A percentile compares a stretch with the other conserved stretches of the same genome.
phyloP scores from a whole-genome alignment of 2,329 filamentous ascomycete species.

The Fusarium globosum region DNA sequence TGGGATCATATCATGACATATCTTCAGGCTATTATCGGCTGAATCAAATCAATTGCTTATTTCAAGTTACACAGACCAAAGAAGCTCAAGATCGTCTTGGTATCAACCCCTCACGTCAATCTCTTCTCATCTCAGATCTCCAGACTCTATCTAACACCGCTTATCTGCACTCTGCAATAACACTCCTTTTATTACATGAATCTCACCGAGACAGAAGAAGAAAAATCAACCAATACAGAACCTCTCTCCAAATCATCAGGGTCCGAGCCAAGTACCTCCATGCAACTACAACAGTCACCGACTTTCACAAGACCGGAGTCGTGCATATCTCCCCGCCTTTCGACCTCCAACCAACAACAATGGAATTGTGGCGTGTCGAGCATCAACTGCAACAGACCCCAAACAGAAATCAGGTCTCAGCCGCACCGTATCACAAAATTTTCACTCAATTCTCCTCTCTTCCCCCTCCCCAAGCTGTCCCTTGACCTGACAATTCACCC shows the following conservation, averaged over 20 bases:
- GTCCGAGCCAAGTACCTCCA: not conserved
- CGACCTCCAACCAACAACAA: not conserved
- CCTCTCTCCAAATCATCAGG: not conserved
- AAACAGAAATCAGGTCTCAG: slow-evolving; percentile 1
- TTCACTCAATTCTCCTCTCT: not conserved
- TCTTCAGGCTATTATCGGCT: not conserved
- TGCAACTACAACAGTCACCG: slow-evolving; percentile 2
- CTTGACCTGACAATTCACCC: not conserved
- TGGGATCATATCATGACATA: not conserved
- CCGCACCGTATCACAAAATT: not conserved
- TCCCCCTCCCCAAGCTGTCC: not conserved
- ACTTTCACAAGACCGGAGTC: slow-evolving; percentile 4
- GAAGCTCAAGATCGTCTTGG: not conserved
- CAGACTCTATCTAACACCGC: not conserved
- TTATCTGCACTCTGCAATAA: not conserved
- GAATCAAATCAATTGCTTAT: not conserved
- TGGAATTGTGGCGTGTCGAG: slow-evolving; percentile 20
- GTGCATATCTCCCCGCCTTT: slow-evolving; percentile 11
- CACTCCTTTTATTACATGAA: not conserved
- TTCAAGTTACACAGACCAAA: not conserved
- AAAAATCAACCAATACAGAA: not conserved
- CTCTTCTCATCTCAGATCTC: not conserved
- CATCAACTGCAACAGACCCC: slow-evolving; percentile 2
- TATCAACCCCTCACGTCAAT: not conserved
- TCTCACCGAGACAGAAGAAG: not conserved